Percentiles rank a stretch among this genome's conserved stretches.
These are phyloP conservation scores for Lophiotrema nucula DNA, from an alignment of 495 filamentous ascomycete species.

Conservation along the genomic window DNA sequence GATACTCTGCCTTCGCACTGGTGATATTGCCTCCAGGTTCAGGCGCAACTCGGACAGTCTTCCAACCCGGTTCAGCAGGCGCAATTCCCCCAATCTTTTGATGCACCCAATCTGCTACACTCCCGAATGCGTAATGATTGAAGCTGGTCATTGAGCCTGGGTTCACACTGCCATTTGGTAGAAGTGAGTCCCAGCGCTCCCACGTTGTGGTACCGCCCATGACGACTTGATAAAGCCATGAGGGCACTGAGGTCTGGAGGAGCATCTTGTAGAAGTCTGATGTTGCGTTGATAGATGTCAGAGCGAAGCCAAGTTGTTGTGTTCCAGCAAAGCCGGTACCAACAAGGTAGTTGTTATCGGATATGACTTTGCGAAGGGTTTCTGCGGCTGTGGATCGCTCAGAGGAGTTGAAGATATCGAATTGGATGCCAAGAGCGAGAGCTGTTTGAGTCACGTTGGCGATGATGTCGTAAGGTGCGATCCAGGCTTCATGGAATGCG, in stretches of 20 bases:
- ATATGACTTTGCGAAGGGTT: conserved; percentile 44
- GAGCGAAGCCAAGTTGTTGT: conserved; percentile 47
- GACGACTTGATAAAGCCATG: conserved; percentile 53
- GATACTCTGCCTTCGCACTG: conserved; percentile 1
- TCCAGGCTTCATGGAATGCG: conserved; percentile 46
- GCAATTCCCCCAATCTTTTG: conserved; percentile 14
- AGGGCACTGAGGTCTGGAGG: conserved; percentile 44
- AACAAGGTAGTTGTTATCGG: conserved; percentile 46
- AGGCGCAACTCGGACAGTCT: conserved; percentile 6
- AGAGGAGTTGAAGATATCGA: conserved; percentile 43
- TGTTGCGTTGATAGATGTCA: conserved; percentile 41
- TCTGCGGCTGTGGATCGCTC: conserved; percentile 40
- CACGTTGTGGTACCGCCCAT: conserved; percentile 56
- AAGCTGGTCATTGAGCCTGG: conserved; percentile 57
- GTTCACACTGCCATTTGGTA: conserved; percentile 51
- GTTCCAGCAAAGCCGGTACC: conserved; percentile 58
- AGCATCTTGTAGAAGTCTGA: conserved; percentile 42
- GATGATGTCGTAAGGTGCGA: conserved; percentile 42
- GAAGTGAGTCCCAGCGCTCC: conserved; percentile 58
- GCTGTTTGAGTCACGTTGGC: conserved; percentile 53
- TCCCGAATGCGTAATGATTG: conserved; percentile 53
- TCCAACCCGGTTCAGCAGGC: conserved; percentile 14
- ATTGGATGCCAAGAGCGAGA: conserved; percentile 46
- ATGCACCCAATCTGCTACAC: conserved; percentile 38
- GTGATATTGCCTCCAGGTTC: conserved; percentile 11